phyloP scores from a whole-genome alignment of 2,329 filamentous ascomycete species.

The Biscogniauxia marginata region DNA sequence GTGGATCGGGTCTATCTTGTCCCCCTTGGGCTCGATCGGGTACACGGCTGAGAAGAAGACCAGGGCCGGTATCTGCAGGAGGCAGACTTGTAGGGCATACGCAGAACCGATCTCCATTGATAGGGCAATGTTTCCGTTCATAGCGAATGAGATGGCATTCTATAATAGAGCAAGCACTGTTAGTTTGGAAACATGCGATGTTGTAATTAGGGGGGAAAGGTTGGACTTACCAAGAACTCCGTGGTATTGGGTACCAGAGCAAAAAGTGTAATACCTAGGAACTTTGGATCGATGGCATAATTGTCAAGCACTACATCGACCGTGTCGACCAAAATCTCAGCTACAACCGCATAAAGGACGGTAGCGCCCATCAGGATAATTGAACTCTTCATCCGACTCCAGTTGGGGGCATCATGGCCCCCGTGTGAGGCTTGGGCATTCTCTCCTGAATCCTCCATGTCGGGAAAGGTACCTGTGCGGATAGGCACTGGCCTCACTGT shows the following conservation, averaged over 20 bases:
- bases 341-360: slow-evolving; percentile 91
- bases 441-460: slow-evolving; percentile 46
- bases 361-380: slow-evolving; percentile 88
- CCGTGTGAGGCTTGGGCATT: slow-evolving; percentile 53
- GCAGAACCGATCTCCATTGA: slow-evolving; percentile 99
- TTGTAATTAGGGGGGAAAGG: slow-evolving; percentile 9
- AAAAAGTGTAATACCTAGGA: slow-evolving; percentile 93
- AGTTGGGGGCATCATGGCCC: slow-evolving; percentile 97
- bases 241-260: slow-evolving; percentile 97
- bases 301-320: slow-evolving; percentile 94
- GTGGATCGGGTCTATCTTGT: slow-evolving; percentile 43
- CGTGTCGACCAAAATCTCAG: slow-evolving; percentile 93
- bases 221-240: slow-evolving; percentile 76
- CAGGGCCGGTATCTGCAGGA: slow-evolving; percentile 89
- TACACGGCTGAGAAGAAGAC: slow-evolving; percentile 87
- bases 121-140: slow-evolving; percentile 98
- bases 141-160: slow-evolving; percentile 98
- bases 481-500: slow-evolving; percentile 29
- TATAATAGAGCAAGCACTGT: slow-evolving; percentile 40
- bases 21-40: slow-evolving; percentile 41
- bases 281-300: slow-evolving; percentile 93
- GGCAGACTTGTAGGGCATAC: slow-evolving; percentile 92
- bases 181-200: no score
- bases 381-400: slow-evolving; percentile 88
- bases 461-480: slow-evolving; percentile 40